Percentiles rank a stretch among this genome's conserved stretches.
Conservation (phyloP, 495 filamentous ascomycete genomes). For the Articulospora tetracladia region DNA sequence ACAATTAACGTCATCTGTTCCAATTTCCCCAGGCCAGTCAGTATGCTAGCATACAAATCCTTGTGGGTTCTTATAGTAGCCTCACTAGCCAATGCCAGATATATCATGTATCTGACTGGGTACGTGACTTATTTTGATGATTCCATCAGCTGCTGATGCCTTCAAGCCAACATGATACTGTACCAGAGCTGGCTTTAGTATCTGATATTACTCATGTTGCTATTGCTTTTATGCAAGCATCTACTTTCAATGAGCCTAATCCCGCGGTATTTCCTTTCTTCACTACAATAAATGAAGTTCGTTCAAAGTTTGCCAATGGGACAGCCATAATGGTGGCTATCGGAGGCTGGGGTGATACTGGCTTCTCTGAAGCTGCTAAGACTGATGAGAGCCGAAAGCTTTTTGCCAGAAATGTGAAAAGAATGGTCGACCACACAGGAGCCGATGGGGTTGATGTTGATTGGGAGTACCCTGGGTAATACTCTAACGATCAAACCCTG, state of each 20-base stretch:
- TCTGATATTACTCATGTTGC: conserved; percentile 58
- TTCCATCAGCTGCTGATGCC: neutral
- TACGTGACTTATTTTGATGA: conserved; percentile 21
- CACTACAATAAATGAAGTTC: conserved; percentile 50
- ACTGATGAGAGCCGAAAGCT: conserved; percentile 45
- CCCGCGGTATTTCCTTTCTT: conserved; percentile 54
- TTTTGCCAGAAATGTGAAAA: conserved; percentile 62
- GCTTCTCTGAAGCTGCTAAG: conserved; percentile 56
- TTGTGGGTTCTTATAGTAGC: conserved; percentile 10
- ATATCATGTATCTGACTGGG: conserved; percentile 61
- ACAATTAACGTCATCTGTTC: neutral
- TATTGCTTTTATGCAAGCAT: conserved; percentile 62
- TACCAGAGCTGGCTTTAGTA: conserved; percentile 42
- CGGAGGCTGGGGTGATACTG: conserved; percentile 72
- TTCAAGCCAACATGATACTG: conserved; percentile 47
- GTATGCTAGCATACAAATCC: neutral
- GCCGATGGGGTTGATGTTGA: conserved; percentile 72
- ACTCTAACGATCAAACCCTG: neutral
- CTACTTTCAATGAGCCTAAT: conserved; percentile 52
- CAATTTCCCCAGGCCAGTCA: too few species aligned
- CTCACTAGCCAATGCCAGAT: conserved; percentile 30
- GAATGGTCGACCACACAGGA: conserved; percentile 56
- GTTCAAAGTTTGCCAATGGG: conserved; percentile 51
- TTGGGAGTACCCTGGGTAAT: conserved; percentile 73
- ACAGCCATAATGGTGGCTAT: conserved; percentile 69